Percentiles rank a stretch among this genome's conserved stretches.
phyloP scores from a whole-genome alignment of 495 filamentous ascomycete genomes.

The Chaetomium cochliodes region DNA sequence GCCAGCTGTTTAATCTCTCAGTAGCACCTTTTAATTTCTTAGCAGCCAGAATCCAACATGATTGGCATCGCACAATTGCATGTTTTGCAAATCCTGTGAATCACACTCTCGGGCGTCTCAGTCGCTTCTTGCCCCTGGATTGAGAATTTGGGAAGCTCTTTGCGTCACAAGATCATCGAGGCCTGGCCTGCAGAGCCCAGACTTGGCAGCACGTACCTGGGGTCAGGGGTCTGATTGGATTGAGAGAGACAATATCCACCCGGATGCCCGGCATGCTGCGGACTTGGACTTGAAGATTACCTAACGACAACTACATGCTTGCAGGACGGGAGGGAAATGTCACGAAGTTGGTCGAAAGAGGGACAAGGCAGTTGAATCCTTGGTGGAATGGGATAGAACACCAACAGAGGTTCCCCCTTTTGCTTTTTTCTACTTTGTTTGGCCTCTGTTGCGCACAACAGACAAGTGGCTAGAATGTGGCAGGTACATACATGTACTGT shows the following conservation, averaged over 20 bases:
- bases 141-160: neutral
- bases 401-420: too few species aligned
- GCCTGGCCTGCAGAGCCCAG: neutral
- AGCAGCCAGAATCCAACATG: neutral
- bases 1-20: slow-evolving; percentile 1
- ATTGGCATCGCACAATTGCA: slow-evolving; percentile 1
- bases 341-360: too few species aligned
- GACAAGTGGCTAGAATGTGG: too few species aligned
- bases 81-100: neutral
- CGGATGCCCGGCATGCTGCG: neutral
- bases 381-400: too few species aligned
- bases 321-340: neutral
- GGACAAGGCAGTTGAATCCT: too few species aligned
- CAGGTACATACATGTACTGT: too few species aligned
- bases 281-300: neutral
- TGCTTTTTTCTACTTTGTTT: too few species aligned
- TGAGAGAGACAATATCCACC: neutral
- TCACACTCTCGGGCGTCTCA: neutral
- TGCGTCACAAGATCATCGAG: slow-evolving; percentile 5
- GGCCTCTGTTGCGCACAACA: too few species aligned
- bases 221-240: slow-evolving; percentile 3
- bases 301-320: neutral
- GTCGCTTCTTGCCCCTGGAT: neutral
- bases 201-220: neutral
- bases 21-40: slow-evolving; percentile 4